These are phyloP conservation scores for Magnaporthales sp. DNA, from an alignment of 2,329 filamentous ascomycete genomes.

Conservation along the genomic window DNA sequence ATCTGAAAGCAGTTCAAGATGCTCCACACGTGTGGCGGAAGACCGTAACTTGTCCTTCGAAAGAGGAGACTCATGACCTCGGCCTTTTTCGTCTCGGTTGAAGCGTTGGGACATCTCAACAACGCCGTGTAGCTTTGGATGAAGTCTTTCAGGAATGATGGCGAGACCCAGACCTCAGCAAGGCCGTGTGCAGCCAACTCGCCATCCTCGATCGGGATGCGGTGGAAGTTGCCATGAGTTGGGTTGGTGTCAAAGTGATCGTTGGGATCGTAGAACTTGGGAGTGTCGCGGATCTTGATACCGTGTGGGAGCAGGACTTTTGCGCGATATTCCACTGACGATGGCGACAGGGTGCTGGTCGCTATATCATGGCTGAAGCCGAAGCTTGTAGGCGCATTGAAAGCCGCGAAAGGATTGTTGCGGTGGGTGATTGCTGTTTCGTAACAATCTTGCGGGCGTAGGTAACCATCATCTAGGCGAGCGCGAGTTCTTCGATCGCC, in stretches of 20 bases:
- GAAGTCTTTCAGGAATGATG: neutral
- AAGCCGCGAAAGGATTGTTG: neutral
- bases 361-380: neutral
- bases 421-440: neutral
- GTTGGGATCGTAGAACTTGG: neutral
- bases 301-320: neutral
- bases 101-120: neutral
- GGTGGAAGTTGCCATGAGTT: neutral
- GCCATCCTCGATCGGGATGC: neutral
- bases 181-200: neutral
- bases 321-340: neutral
- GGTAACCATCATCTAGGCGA: neutral
- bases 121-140: neutral
- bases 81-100: neutral
- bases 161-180: neutral
- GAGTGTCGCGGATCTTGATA: neutral
- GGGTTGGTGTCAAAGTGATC: neutral
- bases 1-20: neutral
- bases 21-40: neutral
- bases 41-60: neutral
- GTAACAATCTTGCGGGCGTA: neutral
- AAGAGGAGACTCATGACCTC: neutral
- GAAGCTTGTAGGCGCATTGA: neutral
- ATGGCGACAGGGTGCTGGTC: neutral
- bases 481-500: neutral